Evolutionary conservation across 2,329 filamentous ascomycete species (phyloP).

Genomic region (Colletotrichum tamarilloi): DNA sequence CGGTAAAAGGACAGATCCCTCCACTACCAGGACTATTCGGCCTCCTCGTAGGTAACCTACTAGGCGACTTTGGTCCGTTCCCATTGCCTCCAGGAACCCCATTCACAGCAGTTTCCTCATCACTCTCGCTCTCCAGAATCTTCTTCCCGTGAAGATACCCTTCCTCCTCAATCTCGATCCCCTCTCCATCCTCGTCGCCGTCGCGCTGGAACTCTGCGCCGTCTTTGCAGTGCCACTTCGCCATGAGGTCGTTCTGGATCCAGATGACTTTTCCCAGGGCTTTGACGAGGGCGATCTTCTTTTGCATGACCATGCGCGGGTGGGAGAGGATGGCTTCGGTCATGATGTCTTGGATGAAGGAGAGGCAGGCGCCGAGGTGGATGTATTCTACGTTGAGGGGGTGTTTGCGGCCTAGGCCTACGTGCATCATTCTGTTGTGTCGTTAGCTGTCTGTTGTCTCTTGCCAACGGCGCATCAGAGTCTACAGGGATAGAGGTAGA

Average conservation of each 20-base stretch:
- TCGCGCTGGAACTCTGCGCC: constrained; percentile 67
- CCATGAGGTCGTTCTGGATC: constrained; percentile 89
- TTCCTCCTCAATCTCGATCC: constrained; percentile 66
- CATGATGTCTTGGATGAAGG: constrained; percentile 82
- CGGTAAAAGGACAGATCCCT: constrained; percentile 41
- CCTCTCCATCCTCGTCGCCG: constrained; percentile 47
- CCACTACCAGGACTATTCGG: constrained; percentile 36
- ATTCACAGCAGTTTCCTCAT: constrained; percentile 37
- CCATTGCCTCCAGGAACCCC: background rate
- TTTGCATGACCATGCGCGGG: constrained; percentile 72
- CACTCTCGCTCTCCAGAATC: constrained; percentile 59
- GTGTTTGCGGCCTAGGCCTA: constrained; percentile 77
- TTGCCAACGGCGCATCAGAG: too few species aligned
- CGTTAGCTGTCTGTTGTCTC: background rate
- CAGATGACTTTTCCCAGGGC: constrained; percentile 85
- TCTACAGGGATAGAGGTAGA: background rate
- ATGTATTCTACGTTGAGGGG: constrained; percentile 84
- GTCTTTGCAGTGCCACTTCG: constrained; percentile 82
- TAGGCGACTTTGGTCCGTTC: constrained; percentile 27
- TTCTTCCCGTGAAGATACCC: constrained; percentile 74
- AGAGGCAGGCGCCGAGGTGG: constrained; percentile 78
- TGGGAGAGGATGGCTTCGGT: constrained; percentile 81
- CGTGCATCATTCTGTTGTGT: constrained; percentile 76
- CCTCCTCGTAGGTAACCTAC: constrained; percentile 29
- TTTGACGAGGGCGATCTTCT: constrained; percentile 79